Base-by-base conservation (phyloP, 345 rosid genomes). In the Cardamine resedifolia region DNA sequence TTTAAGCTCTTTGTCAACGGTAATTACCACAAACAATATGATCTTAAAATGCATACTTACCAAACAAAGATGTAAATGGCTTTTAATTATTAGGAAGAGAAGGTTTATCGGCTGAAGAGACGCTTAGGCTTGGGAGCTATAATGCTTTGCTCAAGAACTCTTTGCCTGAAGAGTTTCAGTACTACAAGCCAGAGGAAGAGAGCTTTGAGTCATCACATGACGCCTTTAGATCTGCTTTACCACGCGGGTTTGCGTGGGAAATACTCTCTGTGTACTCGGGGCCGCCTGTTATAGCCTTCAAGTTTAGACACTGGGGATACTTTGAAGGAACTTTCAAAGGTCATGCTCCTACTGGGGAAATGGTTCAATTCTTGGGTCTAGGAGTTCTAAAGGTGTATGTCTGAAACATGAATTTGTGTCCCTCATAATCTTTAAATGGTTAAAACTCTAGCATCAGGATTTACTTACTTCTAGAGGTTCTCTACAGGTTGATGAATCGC, bases 241-340 rank as follows among this genome's bases (percentile, higher is more conserved):
- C 90, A 2, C 81, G 92, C 0, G 97, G 98, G n/a, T 90, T 93
- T 80, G 94, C 96, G 0, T 88, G 88, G 89, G 98, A 89, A 79
- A 80, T 88, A 62, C 43, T 86, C 12, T 38, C 26, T 6, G 97
- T 90, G 10, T 87, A 87, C 60, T 86, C 93, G 0, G 92, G 96
- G 7, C 98, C 94, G 2, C 98, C 97, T 1, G 61, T 77, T 16
- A 87, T 90, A 57, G 66, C 92, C 56, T 90, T 75, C 82, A 90
- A 90, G 82, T 93, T 87, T 71, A 83, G 96, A 85, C 97, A 87
- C 24, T 90, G 97, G 96, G 97, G 96, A 20, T 81, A 81, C 81
- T 93, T 86, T 73, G 92, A 87, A 75, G 97, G 94, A 7, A 84
- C 84, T 63, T 93, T 75, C 64, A 85, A 85, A 68, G 86, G 84